Evolutionary conservation across 495 filamentous ascomycete genomes (phyloP).

Genomic region (Talaromyces stipitatus): DNA sequence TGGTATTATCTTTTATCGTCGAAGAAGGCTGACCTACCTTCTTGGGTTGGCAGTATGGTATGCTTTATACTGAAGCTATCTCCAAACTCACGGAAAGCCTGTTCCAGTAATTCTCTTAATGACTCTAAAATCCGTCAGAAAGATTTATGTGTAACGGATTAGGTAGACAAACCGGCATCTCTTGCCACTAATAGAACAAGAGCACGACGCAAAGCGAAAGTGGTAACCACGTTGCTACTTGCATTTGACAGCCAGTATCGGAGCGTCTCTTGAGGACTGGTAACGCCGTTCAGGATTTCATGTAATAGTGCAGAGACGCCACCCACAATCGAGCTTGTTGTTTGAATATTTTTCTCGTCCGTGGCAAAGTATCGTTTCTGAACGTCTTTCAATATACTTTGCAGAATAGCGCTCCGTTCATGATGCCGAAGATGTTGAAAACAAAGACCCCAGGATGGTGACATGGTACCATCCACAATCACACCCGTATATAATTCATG

Average conservation of each 20-base stretch:
- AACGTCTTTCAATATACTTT: constrained; percentile 50
- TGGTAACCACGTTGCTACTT: constrained; percentile 52
- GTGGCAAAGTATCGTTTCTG: constrained; percentile 43
- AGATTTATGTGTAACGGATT: background rate
- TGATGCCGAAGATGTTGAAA: constrained; percentile 40
- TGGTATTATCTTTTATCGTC: background rate
- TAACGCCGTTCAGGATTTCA: constrained; percentile 22
- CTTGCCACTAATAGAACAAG: constrained; percentile 52
- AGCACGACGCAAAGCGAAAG: constrained; percentile 57
- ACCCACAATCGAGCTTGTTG: constrained; percentile 14
- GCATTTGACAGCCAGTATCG: constrained; percentile 57
- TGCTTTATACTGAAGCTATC: constrained; percentile 85
- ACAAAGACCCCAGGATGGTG: constrained; percentile 29
- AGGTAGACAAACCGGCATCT: constrained; percentile 35
- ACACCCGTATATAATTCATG: constrained; percentile 40
- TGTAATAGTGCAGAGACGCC: constrained; percentile 36
- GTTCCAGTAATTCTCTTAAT: constrained; percentile 54
- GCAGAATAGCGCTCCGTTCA: constrained; percentile 53
- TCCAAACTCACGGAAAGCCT: constrained; percentile 63
- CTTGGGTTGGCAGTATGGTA: constrained; percentile 72
- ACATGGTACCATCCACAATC: constrained; percentile 24
- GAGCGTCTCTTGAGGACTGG: constrained; percentile 41
- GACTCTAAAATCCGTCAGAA: constrained; percentile 25
- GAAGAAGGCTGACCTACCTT: constrained; percentile 47
- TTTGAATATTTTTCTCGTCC: constrained; percentile 5